Evolutionary conservation across 2,329 filamentous ascomycete species (phyloP), one percentile per base, ranked within the genome.

Genomic region (Penicillium corylophilum): DNA sequence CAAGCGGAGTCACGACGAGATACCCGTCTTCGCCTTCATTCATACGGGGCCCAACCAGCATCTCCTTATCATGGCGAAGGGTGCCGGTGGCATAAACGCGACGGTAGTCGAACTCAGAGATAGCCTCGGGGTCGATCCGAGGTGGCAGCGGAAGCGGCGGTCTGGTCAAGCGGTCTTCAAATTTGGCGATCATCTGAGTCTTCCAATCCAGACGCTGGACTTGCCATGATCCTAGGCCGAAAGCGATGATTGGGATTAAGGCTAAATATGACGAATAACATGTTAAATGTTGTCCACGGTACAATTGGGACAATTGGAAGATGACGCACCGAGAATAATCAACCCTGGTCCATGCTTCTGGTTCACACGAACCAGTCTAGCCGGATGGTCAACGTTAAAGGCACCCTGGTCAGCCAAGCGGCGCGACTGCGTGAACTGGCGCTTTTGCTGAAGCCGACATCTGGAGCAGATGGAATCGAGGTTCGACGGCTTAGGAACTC

Each of bases 191-290:
- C 12, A 99, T 80, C 41, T 95, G 88, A 4, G 90, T 91, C 72
- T 99, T 99, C 92, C 93, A 96, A 52, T 86, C 84, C 1, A 99
- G 82, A 10, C 94, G 88, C 71, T 95, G 85, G 48, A 99, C 89
- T 71, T 99, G 94, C 94, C 94, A 99, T 57, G 90, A 90, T 26
- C 94, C 94, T 15, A 99, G 85, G 48, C 80, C 78, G 72, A 99
- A 96, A 10, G 94, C 90, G 1, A 92, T 96, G 54, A 96, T 74
- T 44, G 94, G 94, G 64, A 99, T 97, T 46, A 95, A 75, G 36
- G 90, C 89, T 74, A 44, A 31, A 47, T n/a, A 15, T 16, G 13
- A 18, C 9, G 42, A n/a, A 33, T 36, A 10, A 38, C 20, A n/a
- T 16, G 40, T 61, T 42, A 63, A 51, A 23, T 8, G 24, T 41